Evolutionary conservation across 768 basidiomycete genomes (phyloP), one percentile per base, ranked within the genome.

Genomic region (Russula sp.): DNA sequence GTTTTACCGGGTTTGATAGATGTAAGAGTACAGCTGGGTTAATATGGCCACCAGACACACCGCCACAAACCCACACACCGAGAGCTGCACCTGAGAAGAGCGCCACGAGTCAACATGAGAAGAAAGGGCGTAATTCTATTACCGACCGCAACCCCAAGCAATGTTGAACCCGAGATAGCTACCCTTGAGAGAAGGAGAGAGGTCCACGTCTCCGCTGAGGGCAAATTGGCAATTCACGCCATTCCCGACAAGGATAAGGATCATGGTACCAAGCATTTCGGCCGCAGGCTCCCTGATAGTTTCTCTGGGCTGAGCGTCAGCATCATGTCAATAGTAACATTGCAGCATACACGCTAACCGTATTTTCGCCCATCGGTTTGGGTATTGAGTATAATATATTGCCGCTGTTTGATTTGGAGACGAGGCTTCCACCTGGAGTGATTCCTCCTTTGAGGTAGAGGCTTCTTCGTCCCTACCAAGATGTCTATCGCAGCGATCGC

Each of bases 11-110:
- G 26, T 30, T 16, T 34, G 13, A 28, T 46, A 5, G 40, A 34
- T 26, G 14, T 14, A 52, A 46, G 44, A 49, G 10, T 44, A 69
- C 75, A 4, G 75, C 74, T 10, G 77, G 76, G 61, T 78, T 78
- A 62, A 76, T 74, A 62, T 91, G 89, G 36, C 87, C 89, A 13
- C 87, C 88, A 48, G 89, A 88, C 60, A 89, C 80, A 50, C 84
- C 85, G 59, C 79, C 81, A 24, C 80, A 81, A 4, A 84, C 79
- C 86, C 86, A 90, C 11, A 87, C 87, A 30, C 86, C 89, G 73
- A 89, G 76, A 9, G 84, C 83, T 3, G 83, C 76, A 26, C 85
- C 79, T 79, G 16, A 22, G 14, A 54, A 56, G 26, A 46, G 72
- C n/a, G 34, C 1, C 34, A 16, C 10, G 3, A 20, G 34, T 60